phyloP scores from a whole-genome alignment of 2,329 filamentous ascomycete genomes.

The Penicillium digitatum region DNA sequence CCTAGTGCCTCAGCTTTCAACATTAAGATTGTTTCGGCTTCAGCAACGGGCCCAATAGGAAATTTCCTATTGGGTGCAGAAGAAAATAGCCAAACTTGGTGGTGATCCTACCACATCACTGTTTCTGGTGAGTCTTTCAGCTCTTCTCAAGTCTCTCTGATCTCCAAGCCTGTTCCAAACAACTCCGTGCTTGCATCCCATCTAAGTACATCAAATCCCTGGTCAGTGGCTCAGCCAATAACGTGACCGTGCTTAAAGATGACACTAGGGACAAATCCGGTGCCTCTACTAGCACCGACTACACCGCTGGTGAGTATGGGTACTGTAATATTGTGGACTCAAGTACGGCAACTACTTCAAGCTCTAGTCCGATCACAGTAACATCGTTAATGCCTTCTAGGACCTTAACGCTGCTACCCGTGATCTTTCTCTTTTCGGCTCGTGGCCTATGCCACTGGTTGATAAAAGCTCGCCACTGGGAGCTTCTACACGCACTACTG shows the following conservation, averaged over 20 bases:
- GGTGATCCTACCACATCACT: constrained; percentile 50
- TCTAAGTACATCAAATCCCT: constrained; percentile 27
- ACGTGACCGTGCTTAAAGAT: constrained; percentile 38
- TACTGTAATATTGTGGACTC: constrained; percentile 21
- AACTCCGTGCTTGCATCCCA: constrained; percentile 26
- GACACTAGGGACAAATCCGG: constrained; percentile 36
- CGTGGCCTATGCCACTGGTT: constrained; percentile 30
- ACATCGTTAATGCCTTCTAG: constrained; percentile 17
- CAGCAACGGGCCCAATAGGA: constrained; percentile 37
- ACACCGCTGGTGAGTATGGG: constrained; percentile 28
- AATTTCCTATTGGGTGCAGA: constrained; percentile 54
- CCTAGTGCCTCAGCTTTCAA: constrained; percentile 12
- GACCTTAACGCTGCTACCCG: constrained; percentile 29
- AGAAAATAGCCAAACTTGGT: constrained; percentile 51
- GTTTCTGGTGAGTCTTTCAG: constrained; percentile 35
- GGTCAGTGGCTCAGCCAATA: constrained; percentile 28
- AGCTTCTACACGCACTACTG: constrained; percentile 39
- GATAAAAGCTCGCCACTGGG: constrained; percentile 23
- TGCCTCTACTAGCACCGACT: constrained; percentile 20
- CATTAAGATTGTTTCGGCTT: constrained; percentile 33
- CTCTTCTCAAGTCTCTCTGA: constrained; percentile 29
- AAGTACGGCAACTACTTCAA: constrained; percentile 35
- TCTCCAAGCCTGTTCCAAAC: constrained; percentile 31
- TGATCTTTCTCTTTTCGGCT: constrained; percentile 24
- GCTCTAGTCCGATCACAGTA: constrained; percentile 27